phyloP scores from a whole-genome alignment of 2,329 filamentous ascomycete genomes.

The Epichloe brachyelytri region DNA sequence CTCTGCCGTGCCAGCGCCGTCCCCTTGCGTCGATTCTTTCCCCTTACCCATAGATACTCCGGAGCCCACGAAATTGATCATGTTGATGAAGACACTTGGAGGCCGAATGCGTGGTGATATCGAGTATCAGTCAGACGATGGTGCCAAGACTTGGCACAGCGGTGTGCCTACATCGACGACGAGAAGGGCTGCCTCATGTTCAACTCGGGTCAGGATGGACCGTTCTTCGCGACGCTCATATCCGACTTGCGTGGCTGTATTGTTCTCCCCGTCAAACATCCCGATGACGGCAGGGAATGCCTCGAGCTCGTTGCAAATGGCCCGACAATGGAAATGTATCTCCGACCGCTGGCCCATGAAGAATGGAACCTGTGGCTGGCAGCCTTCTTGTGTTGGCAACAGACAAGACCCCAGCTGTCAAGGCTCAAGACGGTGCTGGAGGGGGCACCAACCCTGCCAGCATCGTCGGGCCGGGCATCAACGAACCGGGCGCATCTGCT shows the following conservation, averaged over 20 bases:
- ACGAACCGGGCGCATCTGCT: slow-evolving; percentile 24
- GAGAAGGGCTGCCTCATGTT: slow-evolving; percentile 63
- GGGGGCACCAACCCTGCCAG: slow-evolving; percentile 16
- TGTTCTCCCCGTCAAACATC: slow-evolving; percentile 42
- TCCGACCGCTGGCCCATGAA: slow-evolving; percentile 49
- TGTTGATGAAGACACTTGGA: slow-evolving; percentile 64
- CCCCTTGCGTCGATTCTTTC: slow-evolving; percentile 47
- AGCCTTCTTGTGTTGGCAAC: slow-evolving; percentile 70
- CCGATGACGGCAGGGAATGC: slow-evolving; percentile 32
- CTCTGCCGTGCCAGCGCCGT: slow-evolving; percentile 40
- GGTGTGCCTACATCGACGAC: slow-evolving; percentile 69
- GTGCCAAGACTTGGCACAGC: slow-evolving; percentile 48
- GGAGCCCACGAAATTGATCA: slow-evolving; percentile 58
- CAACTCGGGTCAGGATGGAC: slow-evolving; percentile 53
- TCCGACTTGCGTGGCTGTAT: slow-evolving; percentile 62
- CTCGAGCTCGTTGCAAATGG: slow-evolving; percentile 41
- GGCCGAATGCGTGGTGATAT: slow-evolving; percentile 70
- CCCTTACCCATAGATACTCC: slow-evolving; percentile 47
- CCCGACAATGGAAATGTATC: slow-evolving; percentile 45
- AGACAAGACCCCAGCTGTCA: slow-evolving; percentile 50
- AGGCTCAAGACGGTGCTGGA: slow-evolving; percentile 32
- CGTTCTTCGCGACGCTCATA: slow-evolving; percentile 54
- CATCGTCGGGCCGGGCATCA: slow-evolving; percentile 29
- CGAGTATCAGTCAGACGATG: slow-evolving; percentile 50
- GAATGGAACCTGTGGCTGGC: slow-evolving; percentile 73